A percentile compares a stretch with the other conserved stretches of the same genome.
Evolutionary conservation across 441 rosid genomes (phyloP).

Genomic region (Corymbia citriodora): DNA sequence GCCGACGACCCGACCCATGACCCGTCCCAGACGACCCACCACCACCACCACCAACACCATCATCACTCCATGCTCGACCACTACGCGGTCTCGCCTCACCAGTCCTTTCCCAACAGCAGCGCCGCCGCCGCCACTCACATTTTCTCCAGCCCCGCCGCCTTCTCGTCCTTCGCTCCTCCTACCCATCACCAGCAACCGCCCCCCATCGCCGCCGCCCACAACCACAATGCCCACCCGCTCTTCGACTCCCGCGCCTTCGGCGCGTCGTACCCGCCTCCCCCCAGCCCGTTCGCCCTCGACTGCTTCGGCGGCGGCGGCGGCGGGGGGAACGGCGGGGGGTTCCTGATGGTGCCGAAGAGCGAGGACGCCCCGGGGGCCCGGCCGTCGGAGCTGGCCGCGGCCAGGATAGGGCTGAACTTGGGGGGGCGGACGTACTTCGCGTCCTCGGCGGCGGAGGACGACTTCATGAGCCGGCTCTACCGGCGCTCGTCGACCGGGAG

Average conservation of each 20-base stretch:
- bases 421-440: slow-evolving; percentile 89
- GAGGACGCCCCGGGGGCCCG: slow-evolving; percentile 39
- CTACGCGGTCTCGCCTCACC: slow-evolving; percentile 23
- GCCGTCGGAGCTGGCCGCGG: slow-evolving; percentile 29
- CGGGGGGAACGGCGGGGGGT: slow-evolving; percentile 4
- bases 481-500: slow-evolving; percentile 25
- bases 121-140: slow-evolving; percentile 11
- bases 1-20: slow-evolving; percentile 37
- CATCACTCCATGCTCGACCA: slow-evolving; percentile 18
- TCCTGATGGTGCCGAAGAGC: slow-evolving; percentile 55
- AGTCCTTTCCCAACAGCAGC: slow-evolving; percentile 16
- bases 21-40: slow-evolving; percentile 22
- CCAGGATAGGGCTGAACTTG: slow-evolving; percentile 87
- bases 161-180: neutral
- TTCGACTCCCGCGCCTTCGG: slow-evolving; percentile 49
- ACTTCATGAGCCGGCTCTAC: slow-evolving; percentile 81
- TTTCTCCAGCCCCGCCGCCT: slow-evolving; percentile 8
- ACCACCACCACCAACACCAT: slow-evolving; percentile 27
- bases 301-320: slow-evolving; percentile 17
- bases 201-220: slow-evolving; percentile 16
- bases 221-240: slow-evolving; percentile 19
- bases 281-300: slow-evolving; percentile 31
- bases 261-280: slow-evolving; percentile 19
- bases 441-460: slow-evolving; percentile 86
- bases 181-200: slow-evolving; percentile 17